Conservation (phyloP, 805 yeast species). For the Candida boleticola region DNA sequence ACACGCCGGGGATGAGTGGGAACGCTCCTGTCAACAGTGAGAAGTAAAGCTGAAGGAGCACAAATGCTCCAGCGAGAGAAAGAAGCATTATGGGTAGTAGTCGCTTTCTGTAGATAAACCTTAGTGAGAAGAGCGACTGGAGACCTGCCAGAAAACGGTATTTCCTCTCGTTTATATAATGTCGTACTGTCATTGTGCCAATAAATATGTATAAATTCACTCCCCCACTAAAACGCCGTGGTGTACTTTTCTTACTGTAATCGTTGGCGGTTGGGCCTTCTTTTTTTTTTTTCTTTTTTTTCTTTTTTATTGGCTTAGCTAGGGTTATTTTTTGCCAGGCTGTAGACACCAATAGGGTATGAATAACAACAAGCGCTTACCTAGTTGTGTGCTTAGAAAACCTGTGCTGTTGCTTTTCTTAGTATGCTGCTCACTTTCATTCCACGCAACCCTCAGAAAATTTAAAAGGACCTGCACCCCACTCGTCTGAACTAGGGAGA, state of each 20-base stretch:
- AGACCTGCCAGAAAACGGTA: not conserved
- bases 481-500: too few relatives aligned
- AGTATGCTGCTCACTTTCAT: too few relatives aligned
- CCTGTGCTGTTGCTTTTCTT: too few relatives aligned
- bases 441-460: too few relatives aligned
- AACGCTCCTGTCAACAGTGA: not conserved
- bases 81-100: not conserved
- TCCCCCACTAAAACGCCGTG: not conserved
- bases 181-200: not conserved
- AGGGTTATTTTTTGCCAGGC: too few relatives aligned
- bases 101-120: not conserved
- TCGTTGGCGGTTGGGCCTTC: not conserved
- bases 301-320: too few relatives aligned
- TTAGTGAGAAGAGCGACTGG: not conserved
- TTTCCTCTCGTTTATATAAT: not conserved
- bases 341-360: too few relatives aligned
- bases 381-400: too few relatives aligned
- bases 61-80: not conserved
- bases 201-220: not conserved
- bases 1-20: not conserved
- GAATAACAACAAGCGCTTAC: too few relatives aligned
- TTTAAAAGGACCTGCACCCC: too few relatives aligned
- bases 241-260: not conserved
- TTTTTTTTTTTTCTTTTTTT: too few relatives aligned
- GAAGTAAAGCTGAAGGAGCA: not conserved